These are phyloP conservation scores for Pythium monospermum DNA, from an alignment of 352 stramenopile species.

Conservation along the genomic window DNA sequence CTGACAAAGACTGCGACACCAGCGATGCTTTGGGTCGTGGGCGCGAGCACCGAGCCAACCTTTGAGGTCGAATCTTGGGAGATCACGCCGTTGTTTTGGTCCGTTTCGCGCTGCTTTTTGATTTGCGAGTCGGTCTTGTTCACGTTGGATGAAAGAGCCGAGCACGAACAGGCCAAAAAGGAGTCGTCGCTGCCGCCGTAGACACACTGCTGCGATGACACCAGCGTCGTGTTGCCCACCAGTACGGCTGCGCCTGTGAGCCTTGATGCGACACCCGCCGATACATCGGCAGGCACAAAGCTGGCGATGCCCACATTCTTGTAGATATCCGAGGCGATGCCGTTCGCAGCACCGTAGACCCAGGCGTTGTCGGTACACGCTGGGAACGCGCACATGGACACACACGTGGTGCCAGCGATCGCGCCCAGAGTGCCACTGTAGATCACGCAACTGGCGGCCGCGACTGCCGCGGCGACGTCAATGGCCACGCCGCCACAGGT, in stretches of 20 bases:
- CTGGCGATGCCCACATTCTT: conserved; percentile 36
- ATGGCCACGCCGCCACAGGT: conserved; percentile 45
- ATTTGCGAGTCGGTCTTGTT: conserved; percentile 46
- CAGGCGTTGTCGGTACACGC: conserved; percentile 51
- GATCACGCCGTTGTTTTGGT: conserved; percentile 49
- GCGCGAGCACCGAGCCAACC: conserved; percentile 50
- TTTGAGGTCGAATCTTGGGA: conserved; percentile 56
- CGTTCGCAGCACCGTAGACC: conserved; percentile 57
- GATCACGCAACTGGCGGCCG: conserved; percentile 57
- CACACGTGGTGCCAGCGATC: conserved; percentile 48
- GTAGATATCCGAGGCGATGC: conserved; percentile 67
- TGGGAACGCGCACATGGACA: conserved; percentile 79
- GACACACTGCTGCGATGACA: conserved; percentile 48
- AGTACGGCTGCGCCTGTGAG: conserved; percentile 35
- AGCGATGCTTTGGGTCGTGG: conserved; percentile 63
- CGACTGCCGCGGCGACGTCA: conserved; percentile 46
- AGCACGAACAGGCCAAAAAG: conserved; percentile 67
- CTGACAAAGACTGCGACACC: conserved; percentile 66
- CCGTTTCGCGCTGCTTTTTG: conserved; percentile 46
- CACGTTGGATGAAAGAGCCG: conserved; percentile 42
- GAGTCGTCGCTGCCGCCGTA: conserved; percentile 60
- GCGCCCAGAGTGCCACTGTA: conserved; percentile 61
- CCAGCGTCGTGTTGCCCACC: conserved; percentile 60
- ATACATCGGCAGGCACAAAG: conserved; percentile 46
- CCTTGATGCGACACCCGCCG: conserved; percentile 25